Evolutionary conservation across 1,284 basidiomycete genomes (phyloP).

Genomic region (Serendipita sp.): DNA sequence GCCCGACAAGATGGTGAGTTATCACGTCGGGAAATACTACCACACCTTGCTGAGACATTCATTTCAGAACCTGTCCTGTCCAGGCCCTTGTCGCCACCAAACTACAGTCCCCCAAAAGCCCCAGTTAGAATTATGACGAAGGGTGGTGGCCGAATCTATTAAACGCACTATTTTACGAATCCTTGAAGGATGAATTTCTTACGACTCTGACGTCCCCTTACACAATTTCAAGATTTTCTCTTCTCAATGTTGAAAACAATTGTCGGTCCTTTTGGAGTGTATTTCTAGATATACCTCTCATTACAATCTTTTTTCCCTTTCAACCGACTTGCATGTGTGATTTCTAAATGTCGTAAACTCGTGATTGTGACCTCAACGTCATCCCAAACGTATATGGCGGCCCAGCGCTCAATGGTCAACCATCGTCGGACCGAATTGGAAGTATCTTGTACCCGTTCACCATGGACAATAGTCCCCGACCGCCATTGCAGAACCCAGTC

Average conservation of each 20-base stretch:
- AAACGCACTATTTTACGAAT: neutral
- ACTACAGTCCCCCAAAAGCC: neutral
- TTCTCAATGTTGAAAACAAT: neutral
- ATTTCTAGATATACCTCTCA: slow-evolving; percentile 3
- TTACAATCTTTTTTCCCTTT: neutral
- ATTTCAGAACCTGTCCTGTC: neutral
- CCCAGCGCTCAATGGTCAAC: neutral
- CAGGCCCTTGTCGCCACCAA: slow-evolving; percentile 3
- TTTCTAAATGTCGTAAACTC: neutral
- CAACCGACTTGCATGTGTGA: neutral
- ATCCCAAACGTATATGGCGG: neutral
- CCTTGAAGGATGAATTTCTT: neutral
- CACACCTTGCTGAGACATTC: neutral
- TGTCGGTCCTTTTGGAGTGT: neutral
- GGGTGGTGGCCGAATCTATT: neutral
- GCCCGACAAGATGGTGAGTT: neutral
- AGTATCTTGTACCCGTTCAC: neutral
- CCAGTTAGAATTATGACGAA: neutral
- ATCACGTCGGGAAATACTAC: neutral
- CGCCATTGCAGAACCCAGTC: slow-evolving; percentile 17
- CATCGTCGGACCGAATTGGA: neutral
- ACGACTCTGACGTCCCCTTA: neutral
- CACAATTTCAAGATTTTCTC: neutral
- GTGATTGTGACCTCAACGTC: neutral
- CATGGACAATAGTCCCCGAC: slow-evolving; percentile 11